Conservation (phyloP, 805 yeast genomes). For the Naumovozyma baii region DNA sequence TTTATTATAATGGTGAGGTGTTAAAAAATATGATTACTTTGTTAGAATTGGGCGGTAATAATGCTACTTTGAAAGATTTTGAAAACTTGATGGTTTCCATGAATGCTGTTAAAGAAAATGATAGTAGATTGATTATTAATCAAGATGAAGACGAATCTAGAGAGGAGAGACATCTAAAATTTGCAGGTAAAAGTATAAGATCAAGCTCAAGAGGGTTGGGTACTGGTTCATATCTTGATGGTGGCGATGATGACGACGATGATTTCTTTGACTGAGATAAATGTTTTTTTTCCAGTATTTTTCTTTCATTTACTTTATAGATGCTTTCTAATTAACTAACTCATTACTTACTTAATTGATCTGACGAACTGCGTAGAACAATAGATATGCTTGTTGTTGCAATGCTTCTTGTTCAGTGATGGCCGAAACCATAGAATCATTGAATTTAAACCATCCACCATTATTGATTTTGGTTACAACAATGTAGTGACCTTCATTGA, state of each 20-base stretch:
- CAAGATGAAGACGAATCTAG: conserved; percentile 49
- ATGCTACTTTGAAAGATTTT: conserved; percentile 56
- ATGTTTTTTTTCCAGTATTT: no score
- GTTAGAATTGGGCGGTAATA: conserved; percentile 75
- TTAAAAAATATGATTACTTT: conserved; percentile 74
- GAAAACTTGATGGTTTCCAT: conserved; percentile 61
- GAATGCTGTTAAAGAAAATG: conserved; percentile 56
- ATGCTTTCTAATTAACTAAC: background rate
- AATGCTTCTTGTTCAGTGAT: conserved; percentile 58
- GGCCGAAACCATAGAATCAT: conserved; percentile 72
- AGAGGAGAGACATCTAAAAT: conserved; percentile 45
- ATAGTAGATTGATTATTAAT: conserved; percentile 55
- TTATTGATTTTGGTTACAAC: conserved; percentile 63
- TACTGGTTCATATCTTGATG: conserved; percentile 23
- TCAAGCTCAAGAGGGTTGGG: conserved; percentile 11
- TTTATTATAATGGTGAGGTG: conserved; percentile 72
- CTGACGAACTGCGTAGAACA: conserved; percentile 48
- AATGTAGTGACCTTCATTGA: conserved; percentile 91
- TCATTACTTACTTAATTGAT: conserved; percentile 10
- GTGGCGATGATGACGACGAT: conserved; percentile 33
- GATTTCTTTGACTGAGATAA: conserved; percentile 43
- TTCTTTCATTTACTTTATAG: no score
- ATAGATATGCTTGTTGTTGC: conserved; percentile 66
- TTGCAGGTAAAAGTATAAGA: conserved; percentile 44
- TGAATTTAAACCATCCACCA: conserved; percentile 83